Conservation (phyloP, 768 basidiomycete genomes). For the Hericium coralloides region DNA sequence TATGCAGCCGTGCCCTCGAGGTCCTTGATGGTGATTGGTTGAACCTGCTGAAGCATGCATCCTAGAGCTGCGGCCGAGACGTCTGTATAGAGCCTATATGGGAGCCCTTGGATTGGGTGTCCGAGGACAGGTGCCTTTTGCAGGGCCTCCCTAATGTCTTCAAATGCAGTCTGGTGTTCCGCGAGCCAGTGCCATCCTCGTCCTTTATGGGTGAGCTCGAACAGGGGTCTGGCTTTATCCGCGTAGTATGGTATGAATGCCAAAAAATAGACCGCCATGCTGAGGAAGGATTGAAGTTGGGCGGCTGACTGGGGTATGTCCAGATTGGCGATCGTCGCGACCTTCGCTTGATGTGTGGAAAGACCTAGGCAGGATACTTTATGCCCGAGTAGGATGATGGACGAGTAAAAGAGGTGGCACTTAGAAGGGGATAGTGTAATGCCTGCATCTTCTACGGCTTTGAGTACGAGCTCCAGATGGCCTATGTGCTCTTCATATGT, state of each 20-base stretch:
- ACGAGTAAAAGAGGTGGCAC: slow-evolving; percentile 18
- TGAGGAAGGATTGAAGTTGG: slow-evolving; percentile 18
- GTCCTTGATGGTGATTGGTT: slow-evolving; percentile 12
- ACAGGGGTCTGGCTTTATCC: slow-evolving; percentile 24
- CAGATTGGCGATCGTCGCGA: slow-evolving; percentile 25
- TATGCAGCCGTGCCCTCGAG: slow-evolving; percentile 15
- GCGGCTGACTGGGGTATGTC: slow-evolving; percentile 8
- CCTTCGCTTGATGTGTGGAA: slow-evolving; percentile 29
- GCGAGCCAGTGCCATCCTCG: slow-evolving; percentile 16
- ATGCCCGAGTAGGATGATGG: slow-evolving; percentile 23
- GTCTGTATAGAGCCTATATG: slow-evolving; percentile 30
- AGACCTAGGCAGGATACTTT: slow-evolving; percentile 30
- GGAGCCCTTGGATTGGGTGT: slow-evolving; percentile 20
- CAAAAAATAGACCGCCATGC: slow-evolving; percentile 28
- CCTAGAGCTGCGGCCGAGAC: slow-evolving; percentile 17
- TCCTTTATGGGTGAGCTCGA: slow-evolving; percentile 24
- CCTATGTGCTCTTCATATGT: slow-evolving; percentile 2
- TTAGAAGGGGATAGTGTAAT: slow-evolving; percentile 21
- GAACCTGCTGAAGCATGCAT: slow-evolving; percentile 17
- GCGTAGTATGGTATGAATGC: slow-evolving; percentile 28
- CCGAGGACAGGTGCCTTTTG: slow-evolving; percentile 25
- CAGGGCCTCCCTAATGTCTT: slow-evolving; percentile 21
- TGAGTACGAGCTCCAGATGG: slow-evolving; percentile 23
- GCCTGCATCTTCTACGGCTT: slow-evolving; percentile 14
- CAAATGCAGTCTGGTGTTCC: slow-evolving; percentile 21